Conservation (phyloP, 1,284 basidiomycete species). For the Ceratobasidium sp. region DNA sequence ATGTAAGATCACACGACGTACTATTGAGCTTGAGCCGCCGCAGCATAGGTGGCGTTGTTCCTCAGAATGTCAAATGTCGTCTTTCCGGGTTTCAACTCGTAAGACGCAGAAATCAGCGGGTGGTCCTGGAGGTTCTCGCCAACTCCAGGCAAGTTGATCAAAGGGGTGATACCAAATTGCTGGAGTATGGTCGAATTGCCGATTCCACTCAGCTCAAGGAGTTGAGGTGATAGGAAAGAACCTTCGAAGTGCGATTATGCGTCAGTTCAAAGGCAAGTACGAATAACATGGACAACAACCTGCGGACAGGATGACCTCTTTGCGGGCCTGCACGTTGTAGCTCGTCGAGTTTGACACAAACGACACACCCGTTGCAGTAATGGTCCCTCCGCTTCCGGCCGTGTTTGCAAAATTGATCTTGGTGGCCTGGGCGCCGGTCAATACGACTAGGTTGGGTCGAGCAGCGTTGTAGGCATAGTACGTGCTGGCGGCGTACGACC, state of each 20-base stretch:
- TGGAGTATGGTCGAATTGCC: constrained; percentile 58
- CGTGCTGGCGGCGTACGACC: constrained; percentile 52
- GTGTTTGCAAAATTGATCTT: constrained; percentile 50
- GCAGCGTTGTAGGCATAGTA: constrained; percentile 51
- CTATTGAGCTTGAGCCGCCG: constrained; percentile 43
- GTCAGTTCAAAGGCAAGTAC: neutral
- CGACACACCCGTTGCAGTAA: constrained; percentile 51
- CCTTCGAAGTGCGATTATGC: neutral
- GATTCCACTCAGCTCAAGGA: constrained; percentile 64
- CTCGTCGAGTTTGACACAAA: constrained; percentile 50
- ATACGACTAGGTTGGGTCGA: constrained; percentile 51
- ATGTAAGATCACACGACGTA: neutral
- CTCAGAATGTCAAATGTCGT: constrained; percentile 45
- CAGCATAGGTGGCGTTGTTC: constrained; percentile 43
- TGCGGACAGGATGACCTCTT: constrained; percentile 59
- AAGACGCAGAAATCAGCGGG: constrained; percentile 39
- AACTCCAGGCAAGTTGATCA: constrained; percentile 58
- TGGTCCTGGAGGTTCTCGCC: constrained; percentile 60
- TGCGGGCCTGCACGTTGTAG: constrained; percentile 51
- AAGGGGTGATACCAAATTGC: constrained; percentile 55
- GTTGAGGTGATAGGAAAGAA: constrained; percentile 59
- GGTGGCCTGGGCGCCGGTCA: constrained; percentile 51
- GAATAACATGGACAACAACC: constrained; percentile 48
- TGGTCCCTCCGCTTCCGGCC: constrained; percentile 43
- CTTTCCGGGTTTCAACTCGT: constrained; percentile 44